phyloP scores from a whole-genome alignment of 352 stramenopile species.

The Phytophthora agathidicida region DNA sequence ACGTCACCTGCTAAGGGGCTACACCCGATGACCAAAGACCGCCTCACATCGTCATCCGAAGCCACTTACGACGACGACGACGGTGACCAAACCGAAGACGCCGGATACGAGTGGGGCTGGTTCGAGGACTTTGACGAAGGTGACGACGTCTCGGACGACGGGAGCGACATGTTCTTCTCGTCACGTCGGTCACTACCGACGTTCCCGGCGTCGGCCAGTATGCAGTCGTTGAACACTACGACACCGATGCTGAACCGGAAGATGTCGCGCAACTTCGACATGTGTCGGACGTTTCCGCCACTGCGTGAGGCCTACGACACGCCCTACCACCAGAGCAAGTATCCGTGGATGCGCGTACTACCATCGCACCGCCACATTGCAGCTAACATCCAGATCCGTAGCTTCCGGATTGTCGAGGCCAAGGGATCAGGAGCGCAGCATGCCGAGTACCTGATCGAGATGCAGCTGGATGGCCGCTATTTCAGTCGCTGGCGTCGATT shows the following conservation, averaged over 20 bases:
- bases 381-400: slow-evolving; percentile 82
- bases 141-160: slow-evolving; percentile 33
- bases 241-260: slow-evolving; percentile 65
- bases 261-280: slow-evolving; percentile 69
- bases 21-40: slow-evolving; percentile 57
- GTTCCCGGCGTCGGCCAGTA: slow-evolving; percentile 28
- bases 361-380: slow-evolving; percentile 78
- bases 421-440: slow-evolving; percentile 56
- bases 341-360: slow-evolving; percentile 68
- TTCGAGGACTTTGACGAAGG: slow-evolving; percentile 85
- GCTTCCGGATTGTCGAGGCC: slow-evolving; percentile 80
- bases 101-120: slow-evolving; percentile 76
- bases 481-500: slow-evolving; percentile 80
- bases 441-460: slow-evolving; percentile 83
- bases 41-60: slow-evolving; percentile 47
- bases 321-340: slow-evolving; percentile 63
- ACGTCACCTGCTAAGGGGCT: slow-evolving; percentile 39
- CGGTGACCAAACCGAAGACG: slow-evolving; percentile 27
- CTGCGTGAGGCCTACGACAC: slow-evolving; percentile 61
- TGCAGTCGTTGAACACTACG: slow-evolving; percentile 25
- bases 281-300: slow-evolving; percentile 73
- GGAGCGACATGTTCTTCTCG: slow-evolving; percentile 38
- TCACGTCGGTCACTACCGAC: slow-evolving; percentile 40
- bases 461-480: slow-evolving; percentile 77
- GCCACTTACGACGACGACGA: slow-evolving; percentile 54